These are phyloP conservation scores for Halenospora varia DNA, from an alignment of 495 filamentous ascomycete genomes.

Conservation along the genomic window DNA sequence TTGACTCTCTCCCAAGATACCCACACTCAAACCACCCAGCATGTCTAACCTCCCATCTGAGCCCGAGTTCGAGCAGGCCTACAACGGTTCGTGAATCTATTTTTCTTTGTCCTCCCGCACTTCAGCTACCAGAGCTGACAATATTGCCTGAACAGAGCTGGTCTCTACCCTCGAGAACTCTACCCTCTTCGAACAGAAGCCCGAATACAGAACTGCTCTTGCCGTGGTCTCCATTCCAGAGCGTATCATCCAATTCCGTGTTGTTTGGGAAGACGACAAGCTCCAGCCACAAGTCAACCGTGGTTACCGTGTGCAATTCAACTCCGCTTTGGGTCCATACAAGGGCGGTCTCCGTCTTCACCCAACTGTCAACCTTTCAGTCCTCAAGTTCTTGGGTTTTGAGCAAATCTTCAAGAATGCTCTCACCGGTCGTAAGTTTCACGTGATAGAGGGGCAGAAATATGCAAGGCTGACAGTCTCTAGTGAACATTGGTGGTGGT, in stretches of 20 bases:
- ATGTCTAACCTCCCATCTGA: conserved; percentile 87
- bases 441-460: background rate
- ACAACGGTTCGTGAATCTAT: conserved; percentile 65
- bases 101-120: background rate
- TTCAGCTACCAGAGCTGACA: conserved; percentile 2
- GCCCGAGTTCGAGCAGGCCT: conserved; percentile 99
- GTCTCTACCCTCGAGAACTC: conserved; percentile 90
- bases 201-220: conserved; percentile 89
- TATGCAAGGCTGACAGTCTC: background rate
- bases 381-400: conserved; percentile 97
- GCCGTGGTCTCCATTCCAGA: conserved; percentile 87
- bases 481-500: conserved; percentile 92
- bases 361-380: conserved; percentile 92
- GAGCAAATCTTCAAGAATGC: conserved; percentile 99
- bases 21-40: conserved; percentile 18
- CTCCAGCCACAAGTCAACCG: conserved; percentile 88
- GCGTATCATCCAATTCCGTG: conserved; percentile 95
- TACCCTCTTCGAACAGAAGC: conserved; percentile 87
- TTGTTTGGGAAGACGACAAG: conserved; percentile 94
- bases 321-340: conserved; percentile 95
- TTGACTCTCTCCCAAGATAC: conserved; percentile 4
- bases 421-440: conserved; percentile 79
- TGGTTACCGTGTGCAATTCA: conserved; percentile 98
- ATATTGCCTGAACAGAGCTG: conserved; percentile 61
- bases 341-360: conserved; percentile 97